A percentile compares a stretch with the other conserved stretches of the same genome.
These are phyloP conservation scores for Rubia balearica DNA, from an alignment of 305 asterid genomes.

Conservation along the genomic window DNA sequence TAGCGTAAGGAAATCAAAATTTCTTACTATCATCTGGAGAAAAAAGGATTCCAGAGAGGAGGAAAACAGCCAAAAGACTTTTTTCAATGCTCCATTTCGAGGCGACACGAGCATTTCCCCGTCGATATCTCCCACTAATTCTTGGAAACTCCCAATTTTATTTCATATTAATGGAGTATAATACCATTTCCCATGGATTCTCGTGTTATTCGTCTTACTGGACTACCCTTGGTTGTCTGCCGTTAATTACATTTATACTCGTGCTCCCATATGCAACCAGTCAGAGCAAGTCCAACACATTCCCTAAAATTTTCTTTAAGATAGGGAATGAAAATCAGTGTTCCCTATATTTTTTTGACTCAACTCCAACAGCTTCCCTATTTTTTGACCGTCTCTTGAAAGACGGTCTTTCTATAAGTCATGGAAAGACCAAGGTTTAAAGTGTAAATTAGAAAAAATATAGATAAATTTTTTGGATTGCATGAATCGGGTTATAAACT, in stretches of 20 bases:
- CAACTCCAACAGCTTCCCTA: no score
- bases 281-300: no score
- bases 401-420: no score
- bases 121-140: constrained; percentile 57
- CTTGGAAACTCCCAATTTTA: constrained; percentile 34
- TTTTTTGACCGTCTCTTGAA: no score
- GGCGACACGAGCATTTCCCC: constrained; percentile 80
- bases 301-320: no score
- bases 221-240: constrained; percentile 35
- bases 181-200: constrained; percentile 19
- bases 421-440: no score
- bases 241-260: constrained; percentile 25
- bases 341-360: no score
- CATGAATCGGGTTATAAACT: no score
- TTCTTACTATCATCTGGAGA: no score
- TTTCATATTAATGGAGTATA: background rate
- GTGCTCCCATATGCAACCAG: background rate
- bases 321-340: no score
- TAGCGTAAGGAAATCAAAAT: background rate
- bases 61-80: background rate
- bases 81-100: constrained; percentile 41
- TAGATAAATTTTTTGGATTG: no score
- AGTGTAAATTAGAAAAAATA: no score
- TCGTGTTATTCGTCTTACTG: constrained; percentile 32
- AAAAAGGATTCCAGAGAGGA: background rate